Percentiles rank a stretch among this genome's conserved stretches.
Conservation (phyloP, 164 flowering plant species). For the Berberis vulgaris region DNA sequence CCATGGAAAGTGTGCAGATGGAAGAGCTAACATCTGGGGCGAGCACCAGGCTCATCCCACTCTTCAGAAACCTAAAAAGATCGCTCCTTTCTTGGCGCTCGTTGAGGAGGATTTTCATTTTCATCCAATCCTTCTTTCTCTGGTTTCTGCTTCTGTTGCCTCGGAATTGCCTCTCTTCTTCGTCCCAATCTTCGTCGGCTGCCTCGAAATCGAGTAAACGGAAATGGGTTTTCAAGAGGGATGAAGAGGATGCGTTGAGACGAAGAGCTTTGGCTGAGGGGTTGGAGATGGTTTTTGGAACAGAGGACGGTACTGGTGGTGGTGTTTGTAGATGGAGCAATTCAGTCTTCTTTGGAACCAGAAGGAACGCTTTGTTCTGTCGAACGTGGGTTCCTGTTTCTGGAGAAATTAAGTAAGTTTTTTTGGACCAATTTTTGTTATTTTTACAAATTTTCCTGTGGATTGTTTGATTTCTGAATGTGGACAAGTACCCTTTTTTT, state of each 20-base stretch:
- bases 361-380: constrained; percentile 65
- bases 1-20: too few relatives aligned
- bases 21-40: constrained; percentile 94
- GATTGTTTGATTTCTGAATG: too few relatives aligned
- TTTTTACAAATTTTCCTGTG: too few relatives aligned
- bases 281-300: constrained; percentile 26
- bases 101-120: constrained; percentile 27
- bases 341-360: constrained; percentile 49
- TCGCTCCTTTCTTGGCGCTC: constrained; percentile 28
- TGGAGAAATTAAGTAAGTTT: constrained; percentile 53
- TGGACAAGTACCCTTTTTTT: too few relatives aligned
- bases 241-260: constrained; percentile 59
- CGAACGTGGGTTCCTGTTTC: constrained; percentile 77
- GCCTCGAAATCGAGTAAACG: constrained; percentile 14
- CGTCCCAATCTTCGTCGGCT: constrained; percentile 10
- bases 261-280: constrained; percentile 76
- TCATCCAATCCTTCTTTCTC: constrained; percentile 52
- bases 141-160: constrained; percentile 44
- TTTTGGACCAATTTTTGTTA: neutral
- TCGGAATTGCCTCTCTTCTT: constrained; percentile 21
- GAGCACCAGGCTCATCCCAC: constrained; percentile 78
- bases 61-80: constrained; percentile 41
- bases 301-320: neutral
- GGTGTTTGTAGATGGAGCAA: constrained; percentile 39
- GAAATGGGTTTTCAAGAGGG: constrained; percentile 25